Percentiles rank a stretch among this genome's conserved stretches.
Evolutionary conservation across 2,329 filamentous ascomycete genomes (phyloP).

Genomic region (Scedosporium boydii): DNA sequence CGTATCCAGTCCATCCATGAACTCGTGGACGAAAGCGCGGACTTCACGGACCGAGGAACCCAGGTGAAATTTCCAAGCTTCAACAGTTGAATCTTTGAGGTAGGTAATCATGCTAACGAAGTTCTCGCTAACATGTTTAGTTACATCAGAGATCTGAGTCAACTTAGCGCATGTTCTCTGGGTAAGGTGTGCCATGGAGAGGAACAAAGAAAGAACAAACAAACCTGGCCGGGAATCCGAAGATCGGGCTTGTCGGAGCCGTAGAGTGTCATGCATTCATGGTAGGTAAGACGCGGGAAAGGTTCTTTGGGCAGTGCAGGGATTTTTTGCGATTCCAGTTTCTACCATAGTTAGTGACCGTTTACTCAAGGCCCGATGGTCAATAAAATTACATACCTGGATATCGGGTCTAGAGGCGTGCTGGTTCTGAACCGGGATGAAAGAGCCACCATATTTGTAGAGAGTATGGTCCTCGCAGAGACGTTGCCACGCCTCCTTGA

Average conservation of each 20-base stretch:
- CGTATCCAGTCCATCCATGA: conserved; percentile 57
- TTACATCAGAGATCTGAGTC: conserved; percentile 3
- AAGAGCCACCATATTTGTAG: conserved; percentile 18
- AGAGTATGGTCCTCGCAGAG: conserved; percentile 27
- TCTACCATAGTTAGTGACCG: neutral
- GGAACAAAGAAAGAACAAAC: conserved; percentile 26
- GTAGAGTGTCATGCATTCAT: conserved; percentile 67
- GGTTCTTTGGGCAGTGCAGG: conserved; percentile 19
- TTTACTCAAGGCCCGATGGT: neutral
- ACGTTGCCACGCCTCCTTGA: conserved; percentile 1
- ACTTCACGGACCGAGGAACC: conserved; percentile 29
- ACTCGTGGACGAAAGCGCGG: conserved; percentile 52
- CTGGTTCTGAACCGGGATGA: conserved; percentile 16
- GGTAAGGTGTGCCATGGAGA: neutral
- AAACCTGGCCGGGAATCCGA: conserved; percentile 58
- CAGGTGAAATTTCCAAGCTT: conserved; percentile 47
- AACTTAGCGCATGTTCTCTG: neutral
- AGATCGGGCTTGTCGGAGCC: conserved; percentile 91
- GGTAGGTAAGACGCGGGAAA: conserved; percentile 59
- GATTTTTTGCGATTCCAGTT: conserved; percentile 1
- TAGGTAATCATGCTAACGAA: conserved; percentile 66
- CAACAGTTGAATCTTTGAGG: conserved; percentile 59
- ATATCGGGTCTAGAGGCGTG: neutral
- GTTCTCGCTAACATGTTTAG: neutral
- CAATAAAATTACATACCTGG: neutral